A percentile compares a stretch with the other conserved stretches of the same genome.
Evolutionary conservation across 148 eudicot genomes (phyloP).

Genomic region (Cornus kousa): DNA sequence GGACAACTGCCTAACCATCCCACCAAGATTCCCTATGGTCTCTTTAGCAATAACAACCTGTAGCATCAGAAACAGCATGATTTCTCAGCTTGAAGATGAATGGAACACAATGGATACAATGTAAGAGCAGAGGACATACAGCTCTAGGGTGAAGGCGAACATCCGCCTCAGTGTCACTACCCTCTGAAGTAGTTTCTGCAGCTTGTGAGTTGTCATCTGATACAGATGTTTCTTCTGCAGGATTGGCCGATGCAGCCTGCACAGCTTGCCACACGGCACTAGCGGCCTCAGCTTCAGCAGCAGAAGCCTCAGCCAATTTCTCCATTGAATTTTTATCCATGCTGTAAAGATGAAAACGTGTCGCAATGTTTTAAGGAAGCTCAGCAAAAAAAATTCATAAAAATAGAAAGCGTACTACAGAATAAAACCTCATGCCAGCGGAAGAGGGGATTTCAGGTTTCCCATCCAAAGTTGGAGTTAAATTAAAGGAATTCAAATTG

Average conservation of each 20-base stretch:
- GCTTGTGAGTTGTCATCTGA: conserved; percentile 61
- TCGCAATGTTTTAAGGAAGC: background rate
- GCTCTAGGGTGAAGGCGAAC: conserved; percentile 98
- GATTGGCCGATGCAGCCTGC: conserved; percentile 65
- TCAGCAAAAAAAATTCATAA: background rate
- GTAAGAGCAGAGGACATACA: conserved; percentile 42
- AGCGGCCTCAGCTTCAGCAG: conserved; percentile 94
- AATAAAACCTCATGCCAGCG: conserved; percentile 39
- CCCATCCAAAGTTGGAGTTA: conserved; percentile 32
- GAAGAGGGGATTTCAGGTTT: conserved; percentile 39
- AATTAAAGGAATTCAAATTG: too few species aligned
- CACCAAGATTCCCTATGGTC: conserved; percentile 80
- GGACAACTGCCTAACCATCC: conserved; percentile 92
- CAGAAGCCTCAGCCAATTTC: conserved; percentile 78
- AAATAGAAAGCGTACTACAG: background rate
- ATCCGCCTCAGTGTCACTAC: conserved; percentile 65
- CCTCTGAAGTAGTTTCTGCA: conserved; percentile 57
- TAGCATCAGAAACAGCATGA: conserved; percentile 15
- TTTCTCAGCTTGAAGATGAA: conserved; percentile 8
- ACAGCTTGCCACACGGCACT: conserved; percentile 94
- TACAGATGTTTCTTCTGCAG: conserved; percentile 53
- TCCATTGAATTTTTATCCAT: conserved; percentile 59
- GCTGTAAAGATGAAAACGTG: conserved; percentile 29
- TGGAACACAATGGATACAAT: background rate
- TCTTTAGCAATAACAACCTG: conserved; percentile 99